Base-by-base conservation (phyloP, 2,329 filamentous ascomycete genomes). In the Cladorrhinum sp. region DNA sequence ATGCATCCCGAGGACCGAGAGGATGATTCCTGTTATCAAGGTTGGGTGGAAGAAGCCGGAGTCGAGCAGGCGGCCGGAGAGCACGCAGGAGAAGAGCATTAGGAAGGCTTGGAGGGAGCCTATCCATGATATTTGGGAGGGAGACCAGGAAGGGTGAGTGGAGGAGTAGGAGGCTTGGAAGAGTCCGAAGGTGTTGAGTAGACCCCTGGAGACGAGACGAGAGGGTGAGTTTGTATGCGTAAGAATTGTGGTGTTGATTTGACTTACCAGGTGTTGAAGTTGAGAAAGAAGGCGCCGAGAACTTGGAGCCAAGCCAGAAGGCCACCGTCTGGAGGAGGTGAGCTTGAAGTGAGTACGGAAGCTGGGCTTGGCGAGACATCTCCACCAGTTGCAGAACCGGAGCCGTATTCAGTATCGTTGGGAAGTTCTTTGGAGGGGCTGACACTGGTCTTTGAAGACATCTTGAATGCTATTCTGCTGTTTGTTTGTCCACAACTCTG, bases 61-160 rank as follows among this genome's bases (percentile, higher is more conserved):
- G 62, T 80, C 77, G 59, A 74, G 75, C 2, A 77, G 61, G 0
- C 74, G 76, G 0, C 78, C 77, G 6, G 71, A 68, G 7, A 78
- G 57, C 5, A 76, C 66, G 20, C 76, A 73, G 0, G 73, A 65
- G 14, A 74, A 61, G 10, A 78, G 66, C 42, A 79, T 69, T 6
- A 77, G 67, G 57, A 76, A 78, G 0, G 69, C 68, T 58, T 77
- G 73, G 3, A 74, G 61, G 12, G 73, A 73, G 36, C 74, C 74
- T 52, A 77, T 76, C 71, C 73, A 75, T 2, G 74, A 69, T 39
- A 75, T 73, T 2, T 68, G 63, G 2, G 70, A 69, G 1, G 72
- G 69, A 9, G 60, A 57, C 16, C 42, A 18, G 0, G 8, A n/a
- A 12, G 77, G 70, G 6, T 71, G 61, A 21, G 63, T 39, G 6